These are phyloP conservation scores for Oidiodendron maius DNA, from an alignment of 495 filamentous ascomycete species.

Conservation along the genomic window DNA sequence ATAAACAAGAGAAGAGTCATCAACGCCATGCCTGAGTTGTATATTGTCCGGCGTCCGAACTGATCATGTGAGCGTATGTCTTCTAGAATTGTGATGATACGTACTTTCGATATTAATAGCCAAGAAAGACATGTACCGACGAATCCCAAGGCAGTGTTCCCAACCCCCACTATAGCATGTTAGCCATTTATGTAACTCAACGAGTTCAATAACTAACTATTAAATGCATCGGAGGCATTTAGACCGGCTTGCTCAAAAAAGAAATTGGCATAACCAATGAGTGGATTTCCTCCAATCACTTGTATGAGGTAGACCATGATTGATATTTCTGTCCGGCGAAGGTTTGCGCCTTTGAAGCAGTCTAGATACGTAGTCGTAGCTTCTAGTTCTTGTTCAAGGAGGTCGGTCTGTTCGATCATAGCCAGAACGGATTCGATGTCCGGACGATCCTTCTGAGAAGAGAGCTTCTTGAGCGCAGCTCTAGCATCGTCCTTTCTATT, in stretches of 20 bases:
- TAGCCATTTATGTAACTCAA: conserved; percentile 47
- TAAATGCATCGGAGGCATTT: conserved; percentile 36
- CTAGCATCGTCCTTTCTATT: conserved; percentile 64
- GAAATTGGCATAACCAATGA: conserved; percentile 63
- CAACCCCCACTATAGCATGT: conserved; percentile 42
- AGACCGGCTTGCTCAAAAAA: conserved; percentile 66
- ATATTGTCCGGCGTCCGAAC: conserved; percentile 46
- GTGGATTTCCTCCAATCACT: conserved; percentile 59
- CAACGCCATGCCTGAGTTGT: conserved; percentile 41
- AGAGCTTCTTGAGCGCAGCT: conserved; percentile 55
- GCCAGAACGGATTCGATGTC: conserved; percentile 43
- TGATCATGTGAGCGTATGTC: neutral
- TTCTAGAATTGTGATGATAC: conserved; percentile 30
- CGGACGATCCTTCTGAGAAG: conserved; percentile 37
- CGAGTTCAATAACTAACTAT: conserved; percentile 50
- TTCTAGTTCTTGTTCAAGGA: conserved; percentile 55
- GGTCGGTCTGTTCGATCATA: conserved; percentile 57
- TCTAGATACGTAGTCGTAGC: conserved; percentile 57
- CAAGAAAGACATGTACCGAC: conserved; percentile 44
- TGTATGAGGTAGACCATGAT: conserved; percentile 68
- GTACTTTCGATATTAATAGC: conserved; percentile 45
- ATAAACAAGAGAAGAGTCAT: conserved; percentile 28
- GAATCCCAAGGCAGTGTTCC: conserved; percentile 25
- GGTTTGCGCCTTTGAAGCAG: conserved; percentile 61
- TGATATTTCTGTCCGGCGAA: conserved; percentile 62